Evolutionary conservation across 768 basidiomycete species (phyloP).

Genomic region (Lactifluus piperatus): DNA sequence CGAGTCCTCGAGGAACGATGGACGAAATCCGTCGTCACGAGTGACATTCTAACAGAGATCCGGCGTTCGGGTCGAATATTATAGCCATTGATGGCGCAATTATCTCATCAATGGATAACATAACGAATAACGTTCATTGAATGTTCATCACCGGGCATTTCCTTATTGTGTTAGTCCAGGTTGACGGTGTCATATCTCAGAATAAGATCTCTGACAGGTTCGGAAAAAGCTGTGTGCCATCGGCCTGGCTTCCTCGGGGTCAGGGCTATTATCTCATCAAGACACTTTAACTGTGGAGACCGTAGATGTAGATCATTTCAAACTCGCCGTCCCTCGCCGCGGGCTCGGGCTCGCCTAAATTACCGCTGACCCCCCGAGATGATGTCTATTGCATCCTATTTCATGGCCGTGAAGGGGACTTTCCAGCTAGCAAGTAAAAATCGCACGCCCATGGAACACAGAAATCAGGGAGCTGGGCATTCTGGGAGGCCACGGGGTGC

Average conservation of each 20-base stretch:
- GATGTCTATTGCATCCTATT: no score
- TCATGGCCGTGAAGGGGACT: no score
- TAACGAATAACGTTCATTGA: no score
- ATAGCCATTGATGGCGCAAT: slow-evolving; percentile 4
- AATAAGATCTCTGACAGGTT: slow-evolving; percentile 1
- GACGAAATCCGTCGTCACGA: slow-evolving; percentile 36
- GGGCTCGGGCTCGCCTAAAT: slow-evolving; percentile 24
- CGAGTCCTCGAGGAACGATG: slow-evolving; percentile 54
- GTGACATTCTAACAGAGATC: not conserved
- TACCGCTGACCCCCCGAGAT: slow-evolving; percentile 13
- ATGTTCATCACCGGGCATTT: slow-evolving; percentile 8
- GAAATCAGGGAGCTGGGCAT: no score
- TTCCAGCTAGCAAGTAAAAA: no score
- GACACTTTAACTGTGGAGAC: slow-evolving; percentile 15
- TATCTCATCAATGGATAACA: slow-evolving; percentile 10
- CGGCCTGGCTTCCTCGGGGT: slow-evolving; percentile 9
- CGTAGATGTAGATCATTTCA: slow-evolving; percentile 19
- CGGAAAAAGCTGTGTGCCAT: slow-evolving; percentile 10
- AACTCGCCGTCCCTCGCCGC: slow-evolving; percentile 11
- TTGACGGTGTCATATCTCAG: slow-evolving; percentile 11
- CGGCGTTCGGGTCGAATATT: slow-evolving; percentile 1
- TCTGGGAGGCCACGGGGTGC: no score
- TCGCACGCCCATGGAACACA: no score
- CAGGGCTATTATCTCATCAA: slow-evolving; percentile 11
- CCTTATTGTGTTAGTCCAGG: slow-evolving; percentile 18